Conservation (phyloP, 768 basidiomycete genomes). For the Calocybe gangraenosa region DNA sequence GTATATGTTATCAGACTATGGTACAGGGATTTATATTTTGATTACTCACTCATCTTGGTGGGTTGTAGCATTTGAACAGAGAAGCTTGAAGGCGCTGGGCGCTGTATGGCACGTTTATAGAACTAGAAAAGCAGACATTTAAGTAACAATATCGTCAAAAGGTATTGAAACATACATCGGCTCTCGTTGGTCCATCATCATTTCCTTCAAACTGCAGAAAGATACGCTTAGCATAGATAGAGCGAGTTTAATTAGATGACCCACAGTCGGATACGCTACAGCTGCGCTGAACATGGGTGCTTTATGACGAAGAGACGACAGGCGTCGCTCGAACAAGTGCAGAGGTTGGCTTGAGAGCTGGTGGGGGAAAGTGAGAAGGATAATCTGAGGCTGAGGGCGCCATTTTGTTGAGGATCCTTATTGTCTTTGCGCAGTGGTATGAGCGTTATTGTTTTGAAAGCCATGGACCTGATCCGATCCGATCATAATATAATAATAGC, state of each 20-base stretch:
- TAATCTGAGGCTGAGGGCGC: slow-evolving; percentile 8
- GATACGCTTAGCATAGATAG: neutral
- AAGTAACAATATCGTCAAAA: neutral
- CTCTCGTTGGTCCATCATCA: slow-evolving; percentile 8
- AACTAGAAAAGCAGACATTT: slow-evolving; percentile 29
- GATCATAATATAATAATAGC: neutral
- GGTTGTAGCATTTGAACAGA: slow-evolving; percentile 55
- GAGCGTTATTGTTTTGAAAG: neutral
- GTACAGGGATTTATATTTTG: slow-evolving; percentile 2
- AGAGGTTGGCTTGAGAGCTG: neutral
- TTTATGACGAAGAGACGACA: neutral
- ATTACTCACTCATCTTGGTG: slow-evolving; percentile 49
- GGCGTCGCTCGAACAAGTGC: neutral
- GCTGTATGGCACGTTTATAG: slow-evolving; percentile 60
- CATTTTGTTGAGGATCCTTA: slow-evolving; percentile 21
- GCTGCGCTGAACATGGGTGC: slow-evolving; percentile 2
- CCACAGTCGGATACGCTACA: slow-evolving; percentile 1
- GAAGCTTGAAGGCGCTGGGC: slow-evolving; percentile 55
- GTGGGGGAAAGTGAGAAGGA: slow-evolving; percentile 9
- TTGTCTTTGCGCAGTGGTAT: slow-evolving; percentile 13
- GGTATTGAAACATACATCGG: slow-evolving; percentile 7
- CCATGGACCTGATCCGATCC: slow-evolving; percentile 6
- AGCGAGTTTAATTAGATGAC: neutral
- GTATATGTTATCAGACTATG: neutral
- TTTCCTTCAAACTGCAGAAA: slow-evolving; percentile 8